A percentile compares a stretch with the other conserved stretches of the same genome.
Conservation (phyloP, 495 filamentous ascomycete genomes). For the Margaritispora aquatica region DNA sequence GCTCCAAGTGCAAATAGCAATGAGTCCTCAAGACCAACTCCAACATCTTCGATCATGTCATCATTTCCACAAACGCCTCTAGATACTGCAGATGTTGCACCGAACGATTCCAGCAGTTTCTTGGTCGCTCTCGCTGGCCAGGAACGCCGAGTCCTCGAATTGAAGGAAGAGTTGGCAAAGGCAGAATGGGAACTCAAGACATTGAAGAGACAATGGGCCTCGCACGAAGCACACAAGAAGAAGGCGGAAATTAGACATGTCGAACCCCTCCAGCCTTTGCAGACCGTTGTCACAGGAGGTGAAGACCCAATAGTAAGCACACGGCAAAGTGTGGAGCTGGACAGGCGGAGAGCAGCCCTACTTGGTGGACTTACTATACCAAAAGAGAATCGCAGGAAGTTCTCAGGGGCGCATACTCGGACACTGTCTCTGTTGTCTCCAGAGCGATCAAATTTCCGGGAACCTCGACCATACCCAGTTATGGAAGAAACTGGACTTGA, state of each 20-base stretch:
- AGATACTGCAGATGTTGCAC: conserved; percentile 37
- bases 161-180: conserved; percentile 76
- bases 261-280: conserved; percentile 43
- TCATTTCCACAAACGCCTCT: conserved; percentile 42
- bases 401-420: conserved; percentile 57
- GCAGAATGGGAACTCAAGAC: conserved; percentile 71
- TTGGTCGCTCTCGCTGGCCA: conserved; percentile 86
- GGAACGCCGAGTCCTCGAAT: conserved; percentile 86
- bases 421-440: conserved; percentile 84
- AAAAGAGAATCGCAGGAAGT: conserved; percentile 50
- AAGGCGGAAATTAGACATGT: conserved; percentile 51
- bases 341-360: conserved; percentile 50
- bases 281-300: conserved; percentile 24
- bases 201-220: conserved; percentile 77
- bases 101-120: conserved; percentile 66
- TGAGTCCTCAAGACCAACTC: conserved; percentile 21
- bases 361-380: conserved; percentile 32
- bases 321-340: conserved; percentile 40
- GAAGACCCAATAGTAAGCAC: conserved; percentile 9
- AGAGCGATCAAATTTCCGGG: conserved; percentile 29
- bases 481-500: conserved; percentile 14
- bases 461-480: conserved; percentile 31
- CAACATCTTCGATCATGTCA: conserved; percentile 30
- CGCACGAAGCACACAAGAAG: conserved; percentile 74
- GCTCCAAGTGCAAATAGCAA: conserved; percentile 29